Conservation (phyloP, 257 asterid species). For the Jacaranda copaia region DNA sequence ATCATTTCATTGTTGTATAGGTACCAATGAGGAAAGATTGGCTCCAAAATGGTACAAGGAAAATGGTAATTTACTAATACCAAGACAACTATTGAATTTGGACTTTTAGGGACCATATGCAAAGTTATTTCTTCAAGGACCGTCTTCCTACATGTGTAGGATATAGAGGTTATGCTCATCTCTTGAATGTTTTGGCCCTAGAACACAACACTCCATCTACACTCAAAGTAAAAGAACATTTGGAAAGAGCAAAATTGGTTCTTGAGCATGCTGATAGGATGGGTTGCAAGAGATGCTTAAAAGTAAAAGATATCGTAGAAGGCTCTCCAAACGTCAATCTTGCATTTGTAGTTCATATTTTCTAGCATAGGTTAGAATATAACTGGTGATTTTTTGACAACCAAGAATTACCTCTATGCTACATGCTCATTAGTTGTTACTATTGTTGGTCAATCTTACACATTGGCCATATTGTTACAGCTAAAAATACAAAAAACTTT, state of each 20-base stretch:
- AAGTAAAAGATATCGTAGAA: slow-evolving; percentile 93
- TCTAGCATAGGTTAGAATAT: slow-evolving; percentile 84
- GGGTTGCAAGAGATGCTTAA: slow-evolving; percentile 96
- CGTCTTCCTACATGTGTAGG: slow-evolving; percentile 56
- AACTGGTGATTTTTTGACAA: not conserved
- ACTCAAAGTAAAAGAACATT: slow-evolving; percentile 61
- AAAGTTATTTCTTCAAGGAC: not conserved
- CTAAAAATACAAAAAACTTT: too few relatives aligned
- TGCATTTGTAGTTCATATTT: slow-evolving; percentile 96
- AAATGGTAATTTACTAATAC: slow-evolving; percentile 59
- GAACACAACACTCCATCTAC: slow-evolving; percentile 80
- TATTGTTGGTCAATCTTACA: not conserved
- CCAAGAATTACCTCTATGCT: not conserved
- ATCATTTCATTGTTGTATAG: slow-evolving; percentile 92
- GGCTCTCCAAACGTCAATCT: slow-evolving; percentile 97
- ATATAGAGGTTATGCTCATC: slow-evolving; percentile 90
- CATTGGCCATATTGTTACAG: too few relatives aligned
- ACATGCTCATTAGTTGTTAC: not conserved
- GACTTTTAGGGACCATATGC: not conserved
- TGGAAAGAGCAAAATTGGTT: slow-evolving; percentile 88
- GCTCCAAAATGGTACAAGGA: slow-evolving; percentile 91
- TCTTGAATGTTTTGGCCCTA: slow-evolving; percentile 89
- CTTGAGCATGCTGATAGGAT: slow-evolving; percentile 97
- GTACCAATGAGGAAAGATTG: slow-evolving; percentile 80
- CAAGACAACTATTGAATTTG: not conserved